phyloP scores from a whole-genome alignment of 2,329 filamentous ascomycete genomes.

The Claviceps fusiformis region DNA sequence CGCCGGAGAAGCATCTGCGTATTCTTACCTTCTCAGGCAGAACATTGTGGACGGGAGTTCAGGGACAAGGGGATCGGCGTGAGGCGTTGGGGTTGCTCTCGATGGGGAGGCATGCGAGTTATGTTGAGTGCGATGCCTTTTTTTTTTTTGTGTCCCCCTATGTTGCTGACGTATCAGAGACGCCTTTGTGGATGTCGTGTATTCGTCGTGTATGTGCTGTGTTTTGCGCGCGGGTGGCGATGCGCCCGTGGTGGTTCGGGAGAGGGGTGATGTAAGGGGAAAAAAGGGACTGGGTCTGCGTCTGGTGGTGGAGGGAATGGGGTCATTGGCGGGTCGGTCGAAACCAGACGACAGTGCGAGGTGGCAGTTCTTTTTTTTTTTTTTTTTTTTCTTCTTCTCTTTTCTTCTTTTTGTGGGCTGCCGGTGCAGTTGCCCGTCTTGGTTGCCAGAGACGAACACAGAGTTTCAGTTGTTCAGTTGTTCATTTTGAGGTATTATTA shows the following conservation, averaged over 20 bases:
- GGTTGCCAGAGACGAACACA: no score
- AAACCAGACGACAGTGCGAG: no score
- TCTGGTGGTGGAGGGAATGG: not conserved
- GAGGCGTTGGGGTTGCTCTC: not conserved
- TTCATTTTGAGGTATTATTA: no score
- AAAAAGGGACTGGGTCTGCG: no score
- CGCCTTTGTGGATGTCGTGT: not conserved
- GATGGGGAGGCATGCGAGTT: not conserved
- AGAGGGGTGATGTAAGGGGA: not conserved
- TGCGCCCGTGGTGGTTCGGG: not conserved
- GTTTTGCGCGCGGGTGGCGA: not conserved
- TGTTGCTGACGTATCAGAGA: no score
- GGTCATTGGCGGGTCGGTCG: not conserved
- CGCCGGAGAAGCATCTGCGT: not conserved
- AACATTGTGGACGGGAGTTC: conserved; percentile 32
- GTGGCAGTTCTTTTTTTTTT: no score
- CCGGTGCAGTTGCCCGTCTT: no score
- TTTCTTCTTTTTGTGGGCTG: no score
- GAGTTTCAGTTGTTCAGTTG: no score
- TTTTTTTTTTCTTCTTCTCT: no score
- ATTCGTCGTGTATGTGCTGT: not conserved
- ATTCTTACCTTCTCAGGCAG: conserved; percentile 42
- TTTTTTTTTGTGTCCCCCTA: not conserved
- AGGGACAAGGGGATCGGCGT: not conserved
- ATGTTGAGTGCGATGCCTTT: not conserved